Conservation (phyloP, 176 grass and related monocot species). For the Triticum dicoccoides region DNA sequence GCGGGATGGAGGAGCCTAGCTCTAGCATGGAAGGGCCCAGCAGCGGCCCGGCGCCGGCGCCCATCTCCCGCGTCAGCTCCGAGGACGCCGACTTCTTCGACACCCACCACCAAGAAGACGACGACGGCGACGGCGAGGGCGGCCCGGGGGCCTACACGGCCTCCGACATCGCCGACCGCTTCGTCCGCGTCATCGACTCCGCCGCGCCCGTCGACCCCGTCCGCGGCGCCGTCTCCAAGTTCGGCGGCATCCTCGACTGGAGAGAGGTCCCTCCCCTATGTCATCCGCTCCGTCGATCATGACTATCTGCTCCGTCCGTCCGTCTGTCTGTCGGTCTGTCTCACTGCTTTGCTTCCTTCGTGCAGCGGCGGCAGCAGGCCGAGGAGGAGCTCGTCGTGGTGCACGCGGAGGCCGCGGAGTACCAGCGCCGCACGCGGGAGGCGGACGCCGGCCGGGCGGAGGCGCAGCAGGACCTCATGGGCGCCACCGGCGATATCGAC, state of each 20-base stretch:
- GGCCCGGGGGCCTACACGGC: not conserved
- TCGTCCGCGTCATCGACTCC: constrained; percentile 37
- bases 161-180: constrained; percentile 8
- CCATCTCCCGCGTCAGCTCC: constrained; percentile 8
- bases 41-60: not conserved
- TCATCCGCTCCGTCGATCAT: not conserved
- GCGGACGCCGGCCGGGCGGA: constrained; percentile 31
- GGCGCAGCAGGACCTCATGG: constrained; percentile 37
- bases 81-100: constrained; percentile 15
- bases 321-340: not conserved
- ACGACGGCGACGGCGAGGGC: not conserved
- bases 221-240: constrained; percentile 61
- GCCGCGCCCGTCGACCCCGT: constrained; percentile 77
- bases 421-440: constrained; percentile 29
- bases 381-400: constrained; percentile 54
- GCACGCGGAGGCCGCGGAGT: constrained; percentile 26
- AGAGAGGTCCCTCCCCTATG: constrained; percentile 38
- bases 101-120: not conserved
- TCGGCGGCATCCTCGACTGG: constrained; percentile 57
- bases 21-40: not conserved
- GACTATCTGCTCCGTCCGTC: not conserved
- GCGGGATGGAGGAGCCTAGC: constrained; percentile 46
- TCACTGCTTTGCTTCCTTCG: not conserved
- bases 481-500: constrained; percentile 27
- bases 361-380: constrained; percentile 41